These are phyloP conservation scores for Phoma sp. DNA, from an alignment of 2,329 filamentous ascomycete genomes.

Conservation along the genomic window DNA sequence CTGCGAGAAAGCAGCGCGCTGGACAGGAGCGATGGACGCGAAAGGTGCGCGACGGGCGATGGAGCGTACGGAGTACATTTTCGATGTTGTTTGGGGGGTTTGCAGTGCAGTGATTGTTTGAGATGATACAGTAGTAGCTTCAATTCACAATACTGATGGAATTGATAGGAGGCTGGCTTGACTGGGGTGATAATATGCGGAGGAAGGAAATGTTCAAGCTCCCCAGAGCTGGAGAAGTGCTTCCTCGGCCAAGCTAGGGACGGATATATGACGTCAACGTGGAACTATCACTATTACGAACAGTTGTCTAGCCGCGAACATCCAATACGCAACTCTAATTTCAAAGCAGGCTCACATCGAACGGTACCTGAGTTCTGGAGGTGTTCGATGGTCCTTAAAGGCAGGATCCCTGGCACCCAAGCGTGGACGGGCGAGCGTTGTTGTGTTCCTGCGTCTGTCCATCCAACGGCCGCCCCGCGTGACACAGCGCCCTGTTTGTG, in stretches of 20 bases:
- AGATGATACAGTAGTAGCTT: neutral
- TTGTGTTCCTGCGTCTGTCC: slow-evolving; percentile 9
- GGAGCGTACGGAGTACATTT: slow-evolving; percentile 42
- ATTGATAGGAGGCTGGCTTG: slow-evolving; percentile 2
- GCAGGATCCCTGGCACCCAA: neutral
- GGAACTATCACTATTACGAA: slow-evolving; percentile 19
- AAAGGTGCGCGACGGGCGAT: slow-evolving; percentile 40
- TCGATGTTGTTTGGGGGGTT: neutral
- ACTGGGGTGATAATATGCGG: neutral
- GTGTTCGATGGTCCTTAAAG: neutral
- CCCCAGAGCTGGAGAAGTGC: slow-evolving; percentile 7
- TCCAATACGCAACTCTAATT: slow-evolving; percentile 12
- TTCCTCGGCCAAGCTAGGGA: slow-evolving; percentile 13
- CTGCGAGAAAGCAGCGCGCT: slow-evolving; percentile 47
- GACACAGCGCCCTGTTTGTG: no score
- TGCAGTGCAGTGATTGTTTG: neutral
- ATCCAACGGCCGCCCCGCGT: slow-evolving; percentile 8
- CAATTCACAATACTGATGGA: slow-evolving; percentile 3
- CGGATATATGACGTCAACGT: slow-evolving; percentile 12
- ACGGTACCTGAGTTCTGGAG: slow-evolving; percentile 2
- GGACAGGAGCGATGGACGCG: slow-evolving; percentile 32
- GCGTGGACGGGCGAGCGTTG: neutral
- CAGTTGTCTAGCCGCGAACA: slow-evolving; percentile 10
- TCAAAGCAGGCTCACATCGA: slow-evolving; percentile 12
- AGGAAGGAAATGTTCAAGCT: slow-evolving; percentile 12